Base-by-base conservation (phyloP, 768 basidiomycete species). In the Mycena indigotica region DNA sequence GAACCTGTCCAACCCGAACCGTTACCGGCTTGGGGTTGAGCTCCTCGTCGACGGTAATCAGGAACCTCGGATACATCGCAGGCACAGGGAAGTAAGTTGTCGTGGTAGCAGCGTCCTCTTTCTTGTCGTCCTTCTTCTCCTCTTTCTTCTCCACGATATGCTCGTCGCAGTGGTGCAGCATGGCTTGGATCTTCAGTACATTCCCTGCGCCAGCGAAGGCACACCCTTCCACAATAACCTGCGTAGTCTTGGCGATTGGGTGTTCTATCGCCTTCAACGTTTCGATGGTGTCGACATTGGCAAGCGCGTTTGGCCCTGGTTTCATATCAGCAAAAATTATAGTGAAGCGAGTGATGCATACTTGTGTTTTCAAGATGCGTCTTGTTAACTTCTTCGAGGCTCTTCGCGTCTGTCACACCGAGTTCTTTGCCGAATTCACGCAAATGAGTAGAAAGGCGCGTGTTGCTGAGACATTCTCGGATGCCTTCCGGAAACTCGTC, bases 21-120 rank as follows among this genome's bases (percentile, higher is more conserved):
- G 93, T 95, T 30, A 97, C 91, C 2, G 94, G 89, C 54, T 86
- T 77, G 69, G 81, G 86, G 64, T 94, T 84, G 57, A 96, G 85
- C 56, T 95, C 84, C 73, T 98, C 96, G 73, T 96, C 87, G 19
- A 99, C 85, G 0, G 95, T 97, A 72, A 98, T 98, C 68, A 99
- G 75, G 89, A 98, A 98, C 55, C 95, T 87, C 30, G 97, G 97
- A 76, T 93, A 96, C 97, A 99, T 98, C 57, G 95, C 91, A 2
- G 94, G 89, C 5, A 87, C 88, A 26, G 98, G 83, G 84, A 95
- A 95, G 78, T 92, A 99, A 55, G 32, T 35, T 35, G 32, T 17
- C 32, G 32, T 35, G 10, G 46, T 26, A 26, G 46, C 46, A 8
- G 4, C 23, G 46, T 78, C 68, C 70, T 79, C 76, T 57, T 78